Percentiles rank a stretch among this genome's conserved stretches.
phyloP scores from a whole-genome alignment of 1,139 yeast species.

The Candida sojae region DNA sequence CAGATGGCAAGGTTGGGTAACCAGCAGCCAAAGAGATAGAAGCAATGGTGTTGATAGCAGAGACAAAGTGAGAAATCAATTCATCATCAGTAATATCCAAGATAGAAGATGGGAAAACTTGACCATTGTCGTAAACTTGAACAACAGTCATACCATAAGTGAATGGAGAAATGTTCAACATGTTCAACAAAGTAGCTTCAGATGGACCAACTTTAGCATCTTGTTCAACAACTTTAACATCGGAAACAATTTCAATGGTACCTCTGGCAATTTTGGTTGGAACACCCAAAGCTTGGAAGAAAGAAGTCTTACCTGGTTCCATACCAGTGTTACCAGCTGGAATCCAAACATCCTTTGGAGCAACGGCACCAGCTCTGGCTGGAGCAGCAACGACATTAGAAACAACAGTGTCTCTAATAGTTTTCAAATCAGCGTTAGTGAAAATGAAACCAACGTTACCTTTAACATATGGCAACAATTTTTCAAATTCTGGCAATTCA shows the following conservation, averaged over 20 bases:
- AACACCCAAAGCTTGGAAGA: slow-evolving; percentile 99
- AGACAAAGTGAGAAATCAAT: slow-evolving; percentile 86
- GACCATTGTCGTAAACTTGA: slow-evolving; percentile 98
- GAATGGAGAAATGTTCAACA: slow-evolving; percentile 99
- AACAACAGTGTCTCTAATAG: slow-evolving; percentile 82
- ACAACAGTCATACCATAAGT: slow-evolving; percentile 97
- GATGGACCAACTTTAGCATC: slow-evolving; percentile 96
- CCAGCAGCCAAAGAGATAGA: slow-evolving; percentile 95
- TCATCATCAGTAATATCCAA: slow-evolving; percentile 98
- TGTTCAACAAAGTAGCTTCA: slow-evolving; percentile 98
- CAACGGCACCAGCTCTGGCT: slow-evolving; percentile 99
- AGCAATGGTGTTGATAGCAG: slow-evolving; percentile 93
- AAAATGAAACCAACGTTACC: slow-evolving; percentile 99
- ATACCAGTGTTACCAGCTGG: slow-evolving; percentile 99
- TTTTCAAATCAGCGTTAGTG: slow-evolving; percentile 95
- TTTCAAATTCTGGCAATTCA: slow-evolving; percentile 96
- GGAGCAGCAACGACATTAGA: slow-evolving; percentile 99
- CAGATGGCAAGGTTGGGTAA: slow-evolving; percentile 99
- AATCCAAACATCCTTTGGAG: slow-evolving; percentile 96
- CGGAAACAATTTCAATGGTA: slow-evolving; percentile 98
- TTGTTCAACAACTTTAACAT: slow-evolving; percentile 90
- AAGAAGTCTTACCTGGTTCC: slow-evolving; percentile 99
- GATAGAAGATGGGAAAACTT: slow-evolving; percentile 94
- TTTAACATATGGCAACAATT: slow-evolving; percentile 88
- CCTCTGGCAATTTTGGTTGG: slow-evolving; percentile 99